Evolutionary conservation across 2,329 filamentous ascomycete species (phyloP).

Genomic region (Dothideomycetes sp.): DNA sequence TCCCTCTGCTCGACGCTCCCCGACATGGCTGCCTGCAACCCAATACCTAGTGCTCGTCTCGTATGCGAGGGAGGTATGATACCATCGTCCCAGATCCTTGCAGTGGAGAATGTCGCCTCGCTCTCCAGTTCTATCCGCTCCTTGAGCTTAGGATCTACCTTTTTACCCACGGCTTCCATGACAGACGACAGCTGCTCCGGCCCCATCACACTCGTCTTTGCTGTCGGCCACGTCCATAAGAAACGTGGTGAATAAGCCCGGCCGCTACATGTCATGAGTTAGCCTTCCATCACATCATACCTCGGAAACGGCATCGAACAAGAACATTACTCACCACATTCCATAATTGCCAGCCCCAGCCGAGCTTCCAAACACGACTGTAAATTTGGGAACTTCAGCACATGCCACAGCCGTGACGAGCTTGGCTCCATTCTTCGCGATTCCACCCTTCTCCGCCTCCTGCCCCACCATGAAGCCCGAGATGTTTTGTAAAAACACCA

Average conservation of each 20-base stretch:
- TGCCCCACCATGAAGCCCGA: conserved; percentile 96
- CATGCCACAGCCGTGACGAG: conserved; percentile 91
- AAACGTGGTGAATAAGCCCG: conserved; percentile 85
- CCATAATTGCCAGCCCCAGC: conserved; percentile 96
- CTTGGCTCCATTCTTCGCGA: conserved; percentile 96
- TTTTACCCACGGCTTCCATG: conserved; percentile 88
- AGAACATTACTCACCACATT: conserved; percentile 56
- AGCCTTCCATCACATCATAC: neutral
- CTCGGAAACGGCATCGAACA: neutral
- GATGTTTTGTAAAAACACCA: conserved; percentile 95
- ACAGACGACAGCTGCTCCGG: conserved; percentile 82
- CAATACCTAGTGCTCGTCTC: conserved; percentile 36
- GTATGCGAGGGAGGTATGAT: conserved; percentile 40
- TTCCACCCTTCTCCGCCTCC: conserved; percentile 85
- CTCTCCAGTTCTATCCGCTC: conserved; percentile 82
- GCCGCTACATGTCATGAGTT: conserved; percentile 42
- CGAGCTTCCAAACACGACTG: conserved; percentile 85
- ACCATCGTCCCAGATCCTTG: conserved; percentile 68
- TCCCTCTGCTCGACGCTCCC: conserved; percentile 22
- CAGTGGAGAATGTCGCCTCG: conserved; percentile 77
- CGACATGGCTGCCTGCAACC: conserved; percentile 31
- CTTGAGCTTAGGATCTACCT: conserved; percentile 68
- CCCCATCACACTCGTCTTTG: conserved; percentile 94
- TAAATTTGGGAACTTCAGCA: conserved; percentile 91
- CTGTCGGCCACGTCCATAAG: conserved; percentile 95